Conservation (phyloP, 2,329 filamentous ascomycete genomes). For the Scopulariopsis brevicaulis region DNA sequence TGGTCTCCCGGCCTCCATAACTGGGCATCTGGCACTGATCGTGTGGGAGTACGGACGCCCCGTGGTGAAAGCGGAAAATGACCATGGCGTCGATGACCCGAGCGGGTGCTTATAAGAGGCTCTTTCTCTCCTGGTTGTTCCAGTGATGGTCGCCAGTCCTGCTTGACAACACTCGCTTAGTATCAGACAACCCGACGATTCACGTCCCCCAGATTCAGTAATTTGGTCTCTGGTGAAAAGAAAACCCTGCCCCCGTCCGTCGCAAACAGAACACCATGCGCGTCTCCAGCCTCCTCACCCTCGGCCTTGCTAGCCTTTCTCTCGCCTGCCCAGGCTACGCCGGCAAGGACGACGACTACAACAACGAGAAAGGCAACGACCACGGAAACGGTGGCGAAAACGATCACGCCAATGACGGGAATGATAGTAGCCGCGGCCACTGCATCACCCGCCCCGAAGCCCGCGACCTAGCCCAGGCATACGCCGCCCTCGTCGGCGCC, state of each 20-base stretch:
- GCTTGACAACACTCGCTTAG: too few species aligned
- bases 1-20: too few species aligned
- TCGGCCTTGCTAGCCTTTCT: neutral
- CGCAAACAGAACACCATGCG: conserved; percentile 6
- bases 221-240: too few species aligned
- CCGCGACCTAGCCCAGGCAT: conserved; percentile 13
- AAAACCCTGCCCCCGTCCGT: neutral
- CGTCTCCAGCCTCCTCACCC: conserved; percentile 6
- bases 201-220: too few species aligned
- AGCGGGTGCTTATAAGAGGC: too few species aligned
- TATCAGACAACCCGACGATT: too few species aligned
- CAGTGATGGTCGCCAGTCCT: too few species aligned
- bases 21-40: too few species aligned
- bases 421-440: neutral
- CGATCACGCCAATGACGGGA: neutral
- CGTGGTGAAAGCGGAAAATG: too few species aligned
- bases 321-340: neutral
- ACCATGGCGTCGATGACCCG: too few species aligned
- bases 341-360: neutral
- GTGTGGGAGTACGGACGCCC: too few species aligned
- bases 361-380: neutral
- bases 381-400: neutral
- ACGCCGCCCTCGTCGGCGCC: conserved; percentile 38
- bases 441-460: conserved; percentile 8
- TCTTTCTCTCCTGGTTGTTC: too few species aligned